Evolutionary conservation across 2,329 filamentous ascomycete genomes (phyloP).

Genomic region (Metarhizium anisopliae): DNA sequence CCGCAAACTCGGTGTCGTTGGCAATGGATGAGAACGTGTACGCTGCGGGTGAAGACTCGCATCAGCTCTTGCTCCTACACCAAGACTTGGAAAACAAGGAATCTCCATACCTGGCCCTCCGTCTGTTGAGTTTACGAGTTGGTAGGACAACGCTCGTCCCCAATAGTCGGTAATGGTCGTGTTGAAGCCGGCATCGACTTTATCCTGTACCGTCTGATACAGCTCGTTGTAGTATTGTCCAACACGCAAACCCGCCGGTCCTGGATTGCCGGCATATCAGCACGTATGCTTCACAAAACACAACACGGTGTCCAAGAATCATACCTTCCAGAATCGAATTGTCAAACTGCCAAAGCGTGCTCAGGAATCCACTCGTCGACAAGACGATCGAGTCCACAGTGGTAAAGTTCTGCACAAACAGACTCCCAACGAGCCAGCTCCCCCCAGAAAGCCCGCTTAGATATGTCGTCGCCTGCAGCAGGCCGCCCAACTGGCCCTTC

Average conservation of each 20-base stretch:
- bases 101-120: constrained; percentile 46
- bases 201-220: constrained; percentile 46
- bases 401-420: constrained; percentile 70
- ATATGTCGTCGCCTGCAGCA: constrained; percentile 70
- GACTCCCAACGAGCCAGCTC: constrained; percentile 64
- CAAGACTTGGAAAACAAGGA: background rate
- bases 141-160: constrained; percentile 67
- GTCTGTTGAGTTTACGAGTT: constrained; percentile 62
- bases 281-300: background rate
- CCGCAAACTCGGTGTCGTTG: constrained; percentile 48
- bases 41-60: constrained; percentile 18
- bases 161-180: constrained; percentile 73
- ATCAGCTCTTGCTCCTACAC: background rate
- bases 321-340: constrained; percentile 26
- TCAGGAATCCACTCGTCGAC: constrained; percentile 16
- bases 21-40: constrained; percentile 67
- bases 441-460: constrained; percentile 66
- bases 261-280: constrained; percentile 3
- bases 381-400: constrained; percentile 38
- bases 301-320: background rate
- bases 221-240: constrained; percentile 53
- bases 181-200: constrained; percentile 45
- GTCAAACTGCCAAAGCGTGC: constrained; percentile 27
- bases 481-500: constrained; percentile 47
- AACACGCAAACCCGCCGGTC: constrained; percentile 15